These are phyloP conservation scores for Penicillium hesseltinei DNA, from an alignment of 2,329 filamentous ascomycete species.

Conservation along the genomic window DNA sequence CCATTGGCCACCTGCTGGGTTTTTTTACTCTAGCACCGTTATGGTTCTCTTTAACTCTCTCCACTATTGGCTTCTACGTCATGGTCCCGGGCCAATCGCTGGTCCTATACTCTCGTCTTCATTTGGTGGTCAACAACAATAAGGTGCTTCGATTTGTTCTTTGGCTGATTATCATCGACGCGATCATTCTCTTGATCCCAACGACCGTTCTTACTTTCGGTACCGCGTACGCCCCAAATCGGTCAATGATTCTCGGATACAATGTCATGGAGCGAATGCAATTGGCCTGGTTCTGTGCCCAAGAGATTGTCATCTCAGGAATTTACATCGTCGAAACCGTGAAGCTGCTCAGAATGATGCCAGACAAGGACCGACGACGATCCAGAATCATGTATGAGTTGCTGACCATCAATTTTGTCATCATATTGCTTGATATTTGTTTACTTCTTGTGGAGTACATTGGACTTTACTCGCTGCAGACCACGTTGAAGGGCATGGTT, in stretches of 20 bases:
- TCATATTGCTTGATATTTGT: conserved; percentile 47
- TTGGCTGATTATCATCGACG: conserved; percentile 58
- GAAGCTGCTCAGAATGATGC: conserved; percentile 41
- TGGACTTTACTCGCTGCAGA: conserved; percentile 45
- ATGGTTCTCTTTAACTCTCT: conserved; percentile 40
- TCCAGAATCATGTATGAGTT: conserved; percentile 49
- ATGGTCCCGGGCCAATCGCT: conserved; percentile 63
- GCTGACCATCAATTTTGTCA: conserved; percentile 49
- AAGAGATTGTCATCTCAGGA: conserved; percentile 48
- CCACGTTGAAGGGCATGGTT: conserved; percentile 46
- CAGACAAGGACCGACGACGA: conserved; percentile 36
- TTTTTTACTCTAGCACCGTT: conserved; percentile 36
- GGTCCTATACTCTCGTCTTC: conserved; percentile 63
- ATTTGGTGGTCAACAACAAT: conserved; percentile 56
- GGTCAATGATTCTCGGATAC: conserved; percentile 38
- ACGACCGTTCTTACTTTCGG: conserved; percentile 56
- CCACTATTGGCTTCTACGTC: conserved; percentile 54
- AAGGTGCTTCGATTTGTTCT: conserved; percentile 51
- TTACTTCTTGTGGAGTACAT: conserved; percentile 46
- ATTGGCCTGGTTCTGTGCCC: conserved; percentile 44
- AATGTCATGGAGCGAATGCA: conserved; percentile 46
- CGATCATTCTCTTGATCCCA: conserved; percentile 52
- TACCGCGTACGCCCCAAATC: conserved; percentile 26
- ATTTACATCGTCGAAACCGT: conserved; percentile 55
- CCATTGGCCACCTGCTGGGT: conserved; percentile 42